A percentile compares a stretch with the other conserved stretches of the same genome.
Conservation (phyloP, 768 basidiomycete genomes). For the Russula lepida region DNA sequence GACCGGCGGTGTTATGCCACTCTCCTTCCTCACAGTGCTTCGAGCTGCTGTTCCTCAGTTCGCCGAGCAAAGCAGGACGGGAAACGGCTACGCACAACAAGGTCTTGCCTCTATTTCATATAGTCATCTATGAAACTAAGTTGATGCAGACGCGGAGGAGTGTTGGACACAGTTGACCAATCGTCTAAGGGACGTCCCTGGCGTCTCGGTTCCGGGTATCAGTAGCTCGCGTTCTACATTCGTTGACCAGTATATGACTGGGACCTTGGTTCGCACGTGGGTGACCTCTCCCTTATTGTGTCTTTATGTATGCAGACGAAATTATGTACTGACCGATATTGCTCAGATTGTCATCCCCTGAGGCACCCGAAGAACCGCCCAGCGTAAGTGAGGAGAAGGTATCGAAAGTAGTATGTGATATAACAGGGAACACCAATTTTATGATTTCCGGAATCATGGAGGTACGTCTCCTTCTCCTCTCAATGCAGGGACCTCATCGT, state of each 20-base stretch:
- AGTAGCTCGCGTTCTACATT: slow-evolving; percentile 37
- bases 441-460: slow-evolving; percentile 80
- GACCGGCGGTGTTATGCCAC: slow-evolving; percentile 66
- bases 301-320: neutral
- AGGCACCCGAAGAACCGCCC: slow-evolving; percentile 70
- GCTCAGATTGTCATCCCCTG: slow-evolving; percentile 66
- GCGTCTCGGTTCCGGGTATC: slow-evolving; percentile 27
- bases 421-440: slow-evolving; percentile 77
- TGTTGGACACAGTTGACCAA: slow-evolving; percentile 74
- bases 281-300: slow-evolving; percentile 17
- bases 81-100: slow-evolving; percentile 64
- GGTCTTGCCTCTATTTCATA: slow-evolving; percentile 25
- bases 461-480: slow-evolving; percentile 23
- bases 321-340: neutral
- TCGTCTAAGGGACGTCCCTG: slow-evolving; percentile 62
- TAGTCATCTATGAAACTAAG: neutral
- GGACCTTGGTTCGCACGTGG: slow-evolving; percentile 66
- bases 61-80: slow-evolving; percentile 52
- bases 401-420: slow-evolving; percentile 90
- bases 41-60: slow-evolving; percentile 86
- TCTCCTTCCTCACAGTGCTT: slow-evolving; percentile 57
- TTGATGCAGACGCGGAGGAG: slow-evolving; percentile 67
- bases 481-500: neutral
- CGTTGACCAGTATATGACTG: slow-evolving; percentile 74
- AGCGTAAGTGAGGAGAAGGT: slow-evolving; percentile 60